Evolutionary conservation across 2,329 filamentous ascomycete species (phyloP), one percentile per base, ranked within the genome.

Genomic region (Xylariaceae sp.): DNA sequence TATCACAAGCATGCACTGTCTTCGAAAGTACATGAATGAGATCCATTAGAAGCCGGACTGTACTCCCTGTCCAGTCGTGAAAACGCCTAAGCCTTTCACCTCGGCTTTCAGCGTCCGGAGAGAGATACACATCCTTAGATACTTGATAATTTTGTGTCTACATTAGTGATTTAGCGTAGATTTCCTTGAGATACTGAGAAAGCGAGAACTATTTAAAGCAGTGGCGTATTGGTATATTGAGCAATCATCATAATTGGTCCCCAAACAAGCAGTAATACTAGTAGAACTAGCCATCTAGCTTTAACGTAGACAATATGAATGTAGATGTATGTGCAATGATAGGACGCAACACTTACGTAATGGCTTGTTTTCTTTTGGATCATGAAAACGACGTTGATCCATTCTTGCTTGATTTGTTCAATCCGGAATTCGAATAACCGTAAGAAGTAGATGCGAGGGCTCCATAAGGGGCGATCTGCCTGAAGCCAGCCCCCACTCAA

Each of bases 331-430:
- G 40, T 15, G 23, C 13, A 4, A 32, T 5, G n/a, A 27, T 18
- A 30, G 36, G 35, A 6, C 4, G 15, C 20, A 8, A 32, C 13
- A 29, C 51, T 45, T 46, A 54, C 51, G 40, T 54, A 54, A 20
- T 37, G 10, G 18, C 13, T 39, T 4, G 33, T 54, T 26, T 54
- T 58, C 15, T 44, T 45, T 29, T 55, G 50, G 13, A 58, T 30
- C 41, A 26, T 48, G 8, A 39, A 43, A 1, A 54, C 51, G 7
- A 47, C 33, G 29, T 58, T 58, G 35, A 47, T 36, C 41, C 50
- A 58, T 35, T 58, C 55, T n/a, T 55, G 37, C 30, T 58, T 58
- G 21, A 54, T 41, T 30, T 43, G 42, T 13, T 54, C 50, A 13
- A 58, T 37, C 20, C 55, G 42, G 18, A 35, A 16, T 18, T 58